These are phyloP conservation scores for Mitragyna speciosa DNA, from an alignment of 257 asterid species.

Conservation along the genomic window DNA sequence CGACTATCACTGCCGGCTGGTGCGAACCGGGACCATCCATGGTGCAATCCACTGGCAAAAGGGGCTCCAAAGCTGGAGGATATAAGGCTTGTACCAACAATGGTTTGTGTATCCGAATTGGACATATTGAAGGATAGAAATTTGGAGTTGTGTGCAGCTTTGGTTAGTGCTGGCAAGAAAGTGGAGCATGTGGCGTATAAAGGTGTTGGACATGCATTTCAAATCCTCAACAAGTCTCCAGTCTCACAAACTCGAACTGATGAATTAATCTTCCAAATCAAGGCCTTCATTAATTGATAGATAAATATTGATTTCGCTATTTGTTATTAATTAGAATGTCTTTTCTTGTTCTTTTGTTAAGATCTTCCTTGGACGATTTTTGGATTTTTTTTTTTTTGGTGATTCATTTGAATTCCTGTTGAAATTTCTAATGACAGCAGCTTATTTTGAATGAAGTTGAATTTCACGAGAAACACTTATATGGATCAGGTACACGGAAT, in stretches of 20 bases:
- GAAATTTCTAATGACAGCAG: neutral
- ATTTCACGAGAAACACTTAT: too few relatives aligned
- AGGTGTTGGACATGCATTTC: slow-evolving; percentile 95
- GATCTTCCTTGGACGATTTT: neutral
- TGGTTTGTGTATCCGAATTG: slow-evolving; percentile 68
- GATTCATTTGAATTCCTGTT: neutral
- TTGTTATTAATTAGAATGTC: neutral
- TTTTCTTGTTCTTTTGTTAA: neutral
- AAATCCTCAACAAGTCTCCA: slow-evolving; percentile 59
- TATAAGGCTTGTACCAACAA: slow-evolving; percentile 24
- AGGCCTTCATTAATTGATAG: slow-evolving; percentile 35
- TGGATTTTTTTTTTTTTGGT: neutral
- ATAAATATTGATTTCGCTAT: neutral
- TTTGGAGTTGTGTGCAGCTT: slow-evolving; percentile 53
- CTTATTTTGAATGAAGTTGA: neutral
- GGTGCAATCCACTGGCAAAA: slow-evolving; percentile 58
- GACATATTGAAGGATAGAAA: slow-evolving; percentile 82
- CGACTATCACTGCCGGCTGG: slow-evolving; percentile 65
- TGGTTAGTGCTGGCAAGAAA: slow-evolving; percentile 42
- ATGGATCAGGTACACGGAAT: too few relatives aligned
- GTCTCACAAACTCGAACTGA: slow-evolving; percentile 45
- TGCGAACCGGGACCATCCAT: slow-evolving; percentile 67
- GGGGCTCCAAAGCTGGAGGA: slow-evolving; percentile 22
- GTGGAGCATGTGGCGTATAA: slow-evolving; percentile 54
- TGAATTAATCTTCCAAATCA: slow-evolving; percentile 49